Evolutionary conservation across 192 early-diverging fungal genomes (phyloP), one percentile per base, ranked within the genome.

Genomic region (Podila epicladia): DNA sequence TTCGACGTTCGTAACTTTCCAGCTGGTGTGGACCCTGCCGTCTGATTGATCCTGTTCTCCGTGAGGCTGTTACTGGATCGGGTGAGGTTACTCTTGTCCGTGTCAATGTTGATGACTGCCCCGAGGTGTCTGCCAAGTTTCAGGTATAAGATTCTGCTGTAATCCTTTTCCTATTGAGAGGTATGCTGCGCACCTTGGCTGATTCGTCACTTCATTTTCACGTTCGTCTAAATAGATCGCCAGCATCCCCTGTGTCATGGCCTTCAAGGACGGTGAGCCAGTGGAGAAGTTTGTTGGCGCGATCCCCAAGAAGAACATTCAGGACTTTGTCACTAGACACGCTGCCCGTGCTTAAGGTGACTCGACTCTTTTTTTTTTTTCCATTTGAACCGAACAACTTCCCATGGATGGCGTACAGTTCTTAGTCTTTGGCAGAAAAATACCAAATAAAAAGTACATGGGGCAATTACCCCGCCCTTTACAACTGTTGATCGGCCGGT

Each of bases 21-120:
- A 90, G 91, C 38, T 97, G 95, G 95, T 96, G 95, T 75, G 88
- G 91, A 58, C 95, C 95, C 19, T 97, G 95, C 84, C 90, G 89
- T 49, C 82, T 93, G 75, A 80, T 97, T 9, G 91, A 88, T 9
- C 95, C 95, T 22, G 73, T 92, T 26, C 80, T 97, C 26, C 76
- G 87, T 9, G 88, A 90, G 50, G 86, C 86, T 8, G 93, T 96
- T 20, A 74, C 82, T 15, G 84, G 83, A 22, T 85, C 92, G 51
- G 89, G 87, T n/a, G 87, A 89, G 48, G 89, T 92, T 1, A 88
- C 90, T 11, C 75, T 97, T 63, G 90, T 93, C 59, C 94, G 94
- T 69, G 79, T 97, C 63, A 83, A 97, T 71, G 88, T 94, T 35
- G 95, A 97, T 73, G 85, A 91, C 41, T 78, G 86, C 50, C 76